A percentile compares a stretch with the other conserved stretches of the same genome.
phyloP scores from a whole-genome alignment of 2,329 filamentous ascomycete genomes.

The Dendryphion nanum region DNA sequence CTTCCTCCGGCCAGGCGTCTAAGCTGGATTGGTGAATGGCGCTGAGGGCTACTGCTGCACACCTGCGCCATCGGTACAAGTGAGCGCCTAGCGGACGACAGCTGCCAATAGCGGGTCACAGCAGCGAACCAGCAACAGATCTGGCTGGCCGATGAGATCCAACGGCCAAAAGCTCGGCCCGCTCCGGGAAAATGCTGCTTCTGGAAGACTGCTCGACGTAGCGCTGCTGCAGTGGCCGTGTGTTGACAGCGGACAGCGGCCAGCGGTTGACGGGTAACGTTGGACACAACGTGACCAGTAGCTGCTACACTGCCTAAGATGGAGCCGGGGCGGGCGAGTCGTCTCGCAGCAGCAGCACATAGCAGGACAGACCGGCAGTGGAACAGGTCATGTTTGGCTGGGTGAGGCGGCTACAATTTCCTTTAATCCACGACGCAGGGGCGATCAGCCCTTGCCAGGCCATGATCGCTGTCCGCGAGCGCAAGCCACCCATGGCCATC shows the following conservation, averaged over 20 bases:
- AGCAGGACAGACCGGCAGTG: slow-evolving; percentile 14
- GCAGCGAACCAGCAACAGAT: slow-evolving; percentile 31
- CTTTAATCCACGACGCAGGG: slow-evolving; percentile 30
- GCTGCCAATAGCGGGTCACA: slow-evolving; percentile 20
- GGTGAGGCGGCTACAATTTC: slow-evolving; percentile 32
- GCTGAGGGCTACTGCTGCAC: too few species aligned
- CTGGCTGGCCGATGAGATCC: slow-evolving; percentile 28
- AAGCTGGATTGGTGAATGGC: slow-evolving; percentile 22
- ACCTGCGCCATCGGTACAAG: slow-evolving; percentile 36
- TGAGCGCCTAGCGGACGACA: slow-evolving; percentile 25
- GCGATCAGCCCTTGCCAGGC: slow-evolving; percentile 24
- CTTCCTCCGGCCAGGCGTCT: too few species aligned
- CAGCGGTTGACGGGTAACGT: slow-evolving; percentile 28
- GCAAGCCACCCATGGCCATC: slow-evolving; percentile 24
- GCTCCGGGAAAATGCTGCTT: slow-evolving; percentile 38
- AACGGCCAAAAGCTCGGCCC: slow-evolving; percentile 41
- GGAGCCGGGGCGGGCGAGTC: too few species aligned
- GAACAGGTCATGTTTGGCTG: slow-evolving; percentile 12
- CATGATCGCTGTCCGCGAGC: slow-evolving; percentile 21
- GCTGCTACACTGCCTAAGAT: too few species aligned
- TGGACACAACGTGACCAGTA: slow-evolving; percentile 22
- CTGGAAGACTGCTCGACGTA: slow-evolving; percentile 34
- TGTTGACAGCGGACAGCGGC: slow-evolving; percentile 2
- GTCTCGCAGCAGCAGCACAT: too few species aligned
- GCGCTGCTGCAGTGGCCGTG: slow-evolving; percentile 6